phyloP scores from a whole-genome alignment of 768 basidiomycete species.

The Trametes elegans region DNA sequence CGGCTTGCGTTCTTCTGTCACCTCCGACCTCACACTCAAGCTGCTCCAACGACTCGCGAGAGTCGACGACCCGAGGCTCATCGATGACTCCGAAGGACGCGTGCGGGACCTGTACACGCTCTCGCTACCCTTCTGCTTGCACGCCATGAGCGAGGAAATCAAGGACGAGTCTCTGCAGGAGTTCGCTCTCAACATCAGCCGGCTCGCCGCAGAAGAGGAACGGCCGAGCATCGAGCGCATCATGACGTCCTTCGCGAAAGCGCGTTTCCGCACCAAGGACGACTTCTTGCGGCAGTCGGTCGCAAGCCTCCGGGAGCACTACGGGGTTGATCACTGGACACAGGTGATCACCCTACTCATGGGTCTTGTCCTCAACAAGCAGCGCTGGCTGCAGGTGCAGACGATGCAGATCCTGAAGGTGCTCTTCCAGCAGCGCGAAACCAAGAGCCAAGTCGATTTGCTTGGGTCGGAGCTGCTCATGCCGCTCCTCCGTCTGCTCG shows the following conservation, averaged over 20 bases:
- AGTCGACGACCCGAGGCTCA: slow-evolving; percentile 58
- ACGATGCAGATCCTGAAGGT: slow-evolving; percentile 87
- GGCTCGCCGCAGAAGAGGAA: slow-evolving; percentile 69
- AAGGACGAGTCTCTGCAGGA: slow-evolving; percentile 58
- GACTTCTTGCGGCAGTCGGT: slow-evolving; percentile 93
- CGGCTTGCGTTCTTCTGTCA: slow-evolving; percentile 78
- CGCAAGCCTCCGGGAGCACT: slow-evolving; percentile 81
- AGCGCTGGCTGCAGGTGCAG: slow-evolving; percentile 79
- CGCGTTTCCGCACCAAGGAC: slow-evolving; percentile 86
- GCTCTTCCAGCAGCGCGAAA: slow-evolving; percentile 83
- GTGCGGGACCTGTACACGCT: slow-evolving; percentile 81
- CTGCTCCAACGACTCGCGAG: slow-evolving; percentile 63
- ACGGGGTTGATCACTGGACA: slow-evolving; percentile 70
- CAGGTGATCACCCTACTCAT: slow-evolving; percentile 85
- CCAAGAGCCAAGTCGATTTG: slow-evolving; percentile 66
- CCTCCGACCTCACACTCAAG: slow-evolving; percentile 62
- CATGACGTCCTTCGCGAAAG: slow-evolving; percentile 85
- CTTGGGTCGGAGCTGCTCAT: slow-evolving; percentile 86
- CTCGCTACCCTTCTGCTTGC: slow-evolving; percentile 85
- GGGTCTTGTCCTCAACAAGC: slow-evolving; percentile 79
- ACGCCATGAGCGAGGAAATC: slow-evolving; percentile 66
- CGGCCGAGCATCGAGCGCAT: slow-evolving; percentile 81
- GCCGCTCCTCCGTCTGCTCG: slow-evolving; percentile 86
- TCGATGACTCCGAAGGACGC: slow-evolving; percentile 69
- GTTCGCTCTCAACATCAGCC: slow-evolving; percentile 72